Evolutionary conservation across 179 eudicot species (phyloP), one percentile per base, ranked within the genome.

Genomic region (Vitellaria paradoxa): DNA sequence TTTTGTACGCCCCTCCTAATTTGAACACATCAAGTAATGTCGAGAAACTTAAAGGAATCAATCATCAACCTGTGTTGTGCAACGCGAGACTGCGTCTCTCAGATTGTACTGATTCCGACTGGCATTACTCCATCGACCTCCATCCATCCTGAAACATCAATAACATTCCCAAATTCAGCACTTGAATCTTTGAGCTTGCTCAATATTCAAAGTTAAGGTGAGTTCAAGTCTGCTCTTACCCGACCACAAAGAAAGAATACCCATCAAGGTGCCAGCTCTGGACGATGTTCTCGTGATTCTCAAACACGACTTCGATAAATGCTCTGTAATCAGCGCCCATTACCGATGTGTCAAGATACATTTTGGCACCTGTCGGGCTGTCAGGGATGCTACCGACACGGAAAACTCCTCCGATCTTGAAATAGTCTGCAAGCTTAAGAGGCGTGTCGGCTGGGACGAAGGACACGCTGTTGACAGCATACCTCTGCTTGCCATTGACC

Each of bases 251-350:
- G 86, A 89, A 92, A 55, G 89, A 84, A 60, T 89, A 89, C 3
- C 96, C 96, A 85, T 88, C 85, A 56, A 92, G 84, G 70, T 91
- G 97, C 86, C 89, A 92, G 52, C 92, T 88, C 80, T 92, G 97
- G 37, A 91, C 67, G 4, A 81, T 67, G 37, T 80, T 72, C 71
- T 92, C 97, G 63, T 61, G 50, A 69, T 92, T 92, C 81, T 89
- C 85, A 73, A 92, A 91, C 72, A 92, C 88, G 60, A 92, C 85
- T 82, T 92, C 93, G 12, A 92, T 74, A 70, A 88, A 92, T n/a
- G 86, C 78, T 72, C 93, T 84, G 82, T 83, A 88, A 42, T 92
- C 86, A 52, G 87, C 81, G 5, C 78, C 84, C 83, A 92, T 72
- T 5, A 91, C 96, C 0, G 92, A 82, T 1, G 92, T 87, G 55